Evolutionary conservation across 2,329 filamentous ascomycete species (phyloP).

Genomic region (Phaeosphaeria sp.): DNA sequence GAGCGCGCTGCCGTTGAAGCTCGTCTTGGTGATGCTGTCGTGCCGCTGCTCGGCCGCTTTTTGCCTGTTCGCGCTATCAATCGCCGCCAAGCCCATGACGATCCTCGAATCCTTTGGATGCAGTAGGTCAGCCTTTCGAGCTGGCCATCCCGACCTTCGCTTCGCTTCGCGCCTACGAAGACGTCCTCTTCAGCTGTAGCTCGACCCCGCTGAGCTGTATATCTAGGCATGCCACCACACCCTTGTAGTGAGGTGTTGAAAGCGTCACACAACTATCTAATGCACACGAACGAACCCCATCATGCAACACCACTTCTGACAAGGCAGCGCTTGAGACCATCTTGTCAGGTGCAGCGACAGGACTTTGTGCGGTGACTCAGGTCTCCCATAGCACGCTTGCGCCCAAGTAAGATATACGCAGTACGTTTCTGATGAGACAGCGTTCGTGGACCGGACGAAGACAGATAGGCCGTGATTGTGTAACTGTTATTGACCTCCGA

Average conservation of each 20-base stretch:
- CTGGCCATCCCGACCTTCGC: neutral
- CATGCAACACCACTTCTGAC: neutral
- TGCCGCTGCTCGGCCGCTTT: constrained; percentile 35
- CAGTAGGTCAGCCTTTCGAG: constrained; percentile 6
- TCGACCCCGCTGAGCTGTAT: constrained; percentile 3
- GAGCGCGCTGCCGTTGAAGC: constrained; percentile 26
- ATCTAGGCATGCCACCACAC: neutral
- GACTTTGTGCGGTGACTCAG: neutral
- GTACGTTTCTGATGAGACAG: neutral
- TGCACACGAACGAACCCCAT: constrained; percentile 15
- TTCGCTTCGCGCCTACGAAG: constrained; percentile 4
- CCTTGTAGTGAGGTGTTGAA: constrained; percentile 2
- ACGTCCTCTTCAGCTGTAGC: constrained; percentile 9
- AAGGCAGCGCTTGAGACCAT: neutral
- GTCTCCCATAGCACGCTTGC: neutral
- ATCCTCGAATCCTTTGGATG: constrained; percentile 5
- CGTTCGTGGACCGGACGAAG: neutral
- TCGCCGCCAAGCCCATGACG: constrained; percentile 38
- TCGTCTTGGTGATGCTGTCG: constrained; percentile 35
- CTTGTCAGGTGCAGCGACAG: neutral
- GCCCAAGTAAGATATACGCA: neutral
- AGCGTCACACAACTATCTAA: constrained; percentile 34
- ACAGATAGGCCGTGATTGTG: neutral
- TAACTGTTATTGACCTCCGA: neutral
- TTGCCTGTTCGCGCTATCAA: constrained; percentile 29